Base-by-base conservation (phyloP, 441 rosid species). In the Gossypium schwendimanii region DNA sequence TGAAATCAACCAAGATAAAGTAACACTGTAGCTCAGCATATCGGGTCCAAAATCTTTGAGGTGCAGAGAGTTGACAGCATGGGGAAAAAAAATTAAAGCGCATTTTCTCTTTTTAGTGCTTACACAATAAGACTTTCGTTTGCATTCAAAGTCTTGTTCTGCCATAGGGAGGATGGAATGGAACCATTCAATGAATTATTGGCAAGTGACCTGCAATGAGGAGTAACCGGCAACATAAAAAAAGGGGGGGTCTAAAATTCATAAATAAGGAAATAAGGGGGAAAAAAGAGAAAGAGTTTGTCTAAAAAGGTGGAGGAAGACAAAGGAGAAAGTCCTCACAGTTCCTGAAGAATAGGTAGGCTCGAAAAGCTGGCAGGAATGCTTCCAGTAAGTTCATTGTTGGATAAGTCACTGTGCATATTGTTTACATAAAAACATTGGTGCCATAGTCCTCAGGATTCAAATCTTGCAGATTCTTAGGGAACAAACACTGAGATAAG, bases 131-230 rank as follows among this genome's bases (percentile, higher is more conserved):
- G 77, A 73, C 53, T 85, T 77, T 84, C 87, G 4, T 80, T 82
- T 70, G 81, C 85, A 52, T 84, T 88, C 73, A 83, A 76, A 50
- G 76, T 81, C 81, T 75, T 89, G 80, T 69, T 84, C 80, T 87
- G 88, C 98, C 97, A 95, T 78, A 95, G 76, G 68, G 72, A 72
- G 31, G 93, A 87, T 10, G 91, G 74, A 70, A 95, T 36, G 26
- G 95, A 87, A 69, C 99, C 98, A 76, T 18, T 82, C 77, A 95
- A 77, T 71, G 81, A 81, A 82, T 95, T 95, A 77, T 91, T 88
- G 73, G 96, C 96, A 65, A 92, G 76, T 21, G 81, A 84, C 88
- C 99, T 95, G 96, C 73, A 71, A 83, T 67, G 57, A 65, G 58
- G 65, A 72, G 77, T 69, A 73, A 74, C 49, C 61, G 57, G 59